Evolutionary conservation across 768 basidiomycete species (phyloP).

Genomic region (Boletus sp.): DNA sequence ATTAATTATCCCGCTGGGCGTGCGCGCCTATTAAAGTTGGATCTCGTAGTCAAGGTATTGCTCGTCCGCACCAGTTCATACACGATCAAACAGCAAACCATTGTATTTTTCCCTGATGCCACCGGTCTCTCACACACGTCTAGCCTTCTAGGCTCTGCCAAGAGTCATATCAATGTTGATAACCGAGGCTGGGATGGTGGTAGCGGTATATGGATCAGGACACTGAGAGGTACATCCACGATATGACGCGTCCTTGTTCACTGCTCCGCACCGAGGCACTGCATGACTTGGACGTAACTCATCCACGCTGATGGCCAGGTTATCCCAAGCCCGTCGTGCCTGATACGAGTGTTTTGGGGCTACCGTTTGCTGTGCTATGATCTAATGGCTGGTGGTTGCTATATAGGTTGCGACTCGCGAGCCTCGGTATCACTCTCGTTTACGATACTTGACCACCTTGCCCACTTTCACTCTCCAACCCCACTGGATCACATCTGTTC

Average conservation of each 20-base stretch:
- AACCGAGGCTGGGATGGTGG: neutral
- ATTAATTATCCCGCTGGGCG: neutral
- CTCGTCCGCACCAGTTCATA: neutral
- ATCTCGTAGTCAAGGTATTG: slow-evolving; percentile 21
- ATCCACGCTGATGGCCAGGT: neutral
- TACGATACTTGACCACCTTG: slow-evolving; percentile 3
- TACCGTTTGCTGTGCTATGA: slow-evolving; percentile 16
- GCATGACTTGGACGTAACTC: neutral
- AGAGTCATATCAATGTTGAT: neutral
- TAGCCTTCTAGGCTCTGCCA: slow-evolving; percentile 2
- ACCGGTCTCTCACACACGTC: slow-evolving; percentile 7
- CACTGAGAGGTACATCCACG: neutral
- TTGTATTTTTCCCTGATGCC: slow-evolving; percentile 7
- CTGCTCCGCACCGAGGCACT: neutral
- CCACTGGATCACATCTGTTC: neutral
- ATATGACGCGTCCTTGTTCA: neutral
- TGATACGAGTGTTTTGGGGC: neutral
- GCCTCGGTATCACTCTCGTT: neutral
- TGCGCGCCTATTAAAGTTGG: neutral
- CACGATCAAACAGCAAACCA: neutral
- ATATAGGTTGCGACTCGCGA: slow-evolving; percentile 24
- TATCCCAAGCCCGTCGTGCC: neutral
- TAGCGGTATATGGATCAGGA: neutral
- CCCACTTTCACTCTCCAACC: neutral
- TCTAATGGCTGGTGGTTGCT: slow-evolving; percentile 7